Base-by-base conservation (phyloP, 2,329 filamentous ascomycete species). In the Cladosporium sp. region DNA sequence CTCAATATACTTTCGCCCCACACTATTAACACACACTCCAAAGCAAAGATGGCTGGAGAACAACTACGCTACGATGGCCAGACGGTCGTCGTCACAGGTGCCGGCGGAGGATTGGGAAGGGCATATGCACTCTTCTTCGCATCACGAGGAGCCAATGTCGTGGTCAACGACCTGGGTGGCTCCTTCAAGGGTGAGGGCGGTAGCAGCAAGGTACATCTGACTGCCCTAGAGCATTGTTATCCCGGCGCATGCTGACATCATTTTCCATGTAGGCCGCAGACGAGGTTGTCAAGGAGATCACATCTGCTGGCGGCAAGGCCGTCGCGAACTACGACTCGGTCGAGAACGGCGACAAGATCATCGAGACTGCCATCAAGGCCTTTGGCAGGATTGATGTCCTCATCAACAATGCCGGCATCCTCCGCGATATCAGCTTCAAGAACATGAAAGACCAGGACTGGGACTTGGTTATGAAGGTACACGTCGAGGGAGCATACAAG, bases 401-500 rank as follows among this genome's bases (percentile, higher is more conserved):
- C 74, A 90, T 99, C 81, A 99, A 99, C 86, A 99, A 98, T 78
- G 95, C 95, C 68, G 94, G 95, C 76, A 98, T 98, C 76, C 85
- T 97, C 67, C 90, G 94, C 68, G 93, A 98, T 82, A 80, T 98
- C 77, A 94, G 91, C 85, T 98, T 99, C 84, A 97, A 97, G 87
- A 98, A 98, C 82, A 96, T 98, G 87, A 95, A 90, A 79, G 95
- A 99, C 79, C 82, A 90, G 77, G 95, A 99, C 80, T 99, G 95
- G 95, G 94, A 99, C 78, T 82, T 97, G 72, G 91, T 97, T 78
- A 91, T 94, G 80, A 90, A 88, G 78, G 94, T 98, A 66, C 94
- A 99, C 80, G 89, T 97, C 74, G 91, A 88, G 77, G 95, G 95
- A 73, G 90, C 93, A 75, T 99, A 96, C 86, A 98, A 97, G 87